Evolutionary conservation across 2,329 filamentous ascomycete genomes (phyloP), one percentile per base, ranked within the genome.

Genomic region (Bipolaris cookei): DNA sequence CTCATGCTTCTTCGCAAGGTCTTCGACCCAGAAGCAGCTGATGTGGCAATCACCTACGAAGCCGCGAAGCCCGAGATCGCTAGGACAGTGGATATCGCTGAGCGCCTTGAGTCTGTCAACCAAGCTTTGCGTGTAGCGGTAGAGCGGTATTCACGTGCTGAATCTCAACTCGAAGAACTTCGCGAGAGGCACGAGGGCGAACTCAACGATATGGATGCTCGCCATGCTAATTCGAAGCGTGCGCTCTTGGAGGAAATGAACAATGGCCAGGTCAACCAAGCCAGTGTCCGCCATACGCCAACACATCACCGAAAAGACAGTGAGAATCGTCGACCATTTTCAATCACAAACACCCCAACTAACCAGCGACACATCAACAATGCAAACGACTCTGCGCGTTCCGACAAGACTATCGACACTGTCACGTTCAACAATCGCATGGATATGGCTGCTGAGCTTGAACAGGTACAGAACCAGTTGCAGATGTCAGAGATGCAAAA

Each of bases 401-500:
- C 93, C 2, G 94, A 98, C 72, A 86, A 88, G 54, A 97, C 92
- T 0, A 86, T 89, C 21, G 94, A 97, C 74, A 90, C 92, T 14
- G 81, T 92, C 39, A 89, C 88, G 64, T 91, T 91, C 78, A 94
- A 95, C 78, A 92, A 90, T 70, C 88, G 90, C 37, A 94, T 96
- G 88, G 94, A 98, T 72, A 81, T 96, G 58, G 95, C 93, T 70
- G 86, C 91, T 3, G 93, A 98, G 69, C 83, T 97, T 11, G 94
- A 98, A 74, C 88, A 96, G 76, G 83, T 97, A 23, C 94, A 97
- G 74, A 97, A 96, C 73, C 92, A 97, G 74, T 84, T 98, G 49
- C 94, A 98, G 72, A 86, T 98, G 74, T 88, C 90, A 4, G 90
- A 97, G 76, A 97, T 98, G 91, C 91, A 96, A 68, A 97, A 97